Base-by-base conservation (phyloP, 768 basidiomycete genomes). In the Russula ochroleuca region DNA sequence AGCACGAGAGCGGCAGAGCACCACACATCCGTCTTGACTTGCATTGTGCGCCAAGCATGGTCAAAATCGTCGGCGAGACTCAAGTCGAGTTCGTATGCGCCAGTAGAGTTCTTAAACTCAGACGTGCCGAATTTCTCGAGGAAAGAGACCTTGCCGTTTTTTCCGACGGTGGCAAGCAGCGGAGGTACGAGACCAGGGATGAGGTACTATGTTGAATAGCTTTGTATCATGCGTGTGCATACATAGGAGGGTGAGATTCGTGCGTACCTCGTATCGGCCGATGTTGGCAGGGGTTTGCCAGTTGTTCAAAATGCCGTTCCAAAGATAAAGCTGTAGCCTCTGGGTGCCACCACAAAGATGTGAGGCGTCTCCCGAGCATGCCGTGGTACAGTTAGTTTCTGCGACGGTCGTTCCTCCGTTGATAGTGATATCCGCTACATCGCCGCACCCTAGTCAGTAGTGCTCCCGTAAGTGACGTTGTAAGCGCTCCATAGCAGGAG, bases 81-180 rank as follows among this genome's bases (percentile, higher is more conserved):
- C 45, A 85, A 72, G 69, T 92, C 90, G 28, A 92, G 77, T 66
- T 92, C 90, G 65, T 90, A 91, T 1, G 88, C 88, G 9, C 88
- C 90, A 19, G 90, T 89, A 5, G 85, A 79, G 72, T 91, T 91
- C 5, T 72, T 65, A 61, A 77, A 84, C 38, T 83, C 82, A 60
- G 79, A 79, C 23, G 88, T 90, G 11, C 87, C 86, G 5, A 58
- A 75, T 71, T 92, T 92, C 73, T 92, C 90, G 8, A 92, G 76
- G 76, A 92, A 88, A 1, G 85, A 81, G 53, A 92, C 85, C 70
- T 92, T 92, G 78, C 87, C 85, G 76, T 92, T 92, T 73, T 88
- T 78, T 2, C 90, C 88, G 33, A 92, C 76, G 0, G 89, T 90
- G 3, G 87, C 83, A 38, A 90, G 81, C 62, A 91, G 77, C 3